Base-by-base conservation (phyloP, 2,329 filamentous ascomycete genomes). In the Aureobasidium sp. region DNA sequence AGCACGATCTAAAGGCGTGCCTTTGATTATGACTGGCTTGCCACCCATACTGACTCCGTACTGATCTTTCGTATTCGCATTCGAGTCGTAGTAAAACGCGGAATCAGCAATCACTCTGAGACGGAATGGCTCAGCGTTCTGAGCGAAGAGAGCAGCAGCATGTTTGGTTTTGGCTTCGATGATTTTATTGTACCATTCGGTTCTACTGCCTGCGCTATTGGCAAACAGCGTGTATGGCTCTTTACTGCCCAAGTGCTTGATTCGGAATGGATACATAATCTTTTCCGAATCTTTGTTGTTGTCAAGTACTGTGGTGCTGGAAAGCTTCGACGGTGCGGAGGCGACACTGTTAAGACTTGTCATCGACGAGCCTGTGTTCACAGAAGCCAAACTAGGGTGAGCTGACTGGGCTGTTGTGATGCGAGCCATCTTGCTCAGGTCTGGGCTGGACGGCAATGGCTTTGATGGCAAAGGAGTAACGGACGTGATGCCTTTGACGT, bases 121-220 rank as follows among this genome's bases (percentile, higher is more conserved):
- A 56, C 90, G 84, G 82, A 99, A 99, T 0, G 94, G 94, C 73
- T 99, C 94, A 0, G 94, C 93, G 71, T 97, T 96, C 71, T 99
- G 94, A 4, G 89, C 86, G 74, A 90, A 89, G 5, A 97, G 79
- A 3, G 92, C 90, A 57, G 91, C 88, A 26, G 94, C 94, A 72
- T 99, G 92, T 63, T 88, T 87, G 7, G 91, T 96, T 79, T 99
- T 99, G 36, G 94, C 94, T 74, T 96, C 89, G 50, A 95, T 87
- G 68, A 99, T 96, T 75, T 91, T 96, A 66, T 86, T 86, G 70
- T 91, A 96, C 95, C 95, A 99, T 53, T 96, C 90, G 65, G 86
- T 81, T 62, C 94, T 84, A 68, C 87, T 88, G 64, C 87, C 83
- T 2, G 87, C 84, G 1, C 86, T 88, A 6, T 87, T 84, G 0